A percentile compares a stretch with the other conserved stretches of the same genome.
phyloP scores from a whole-genome alignment of 1,284 basidiomycete species.

The Austroboletus niveus region DNA sequence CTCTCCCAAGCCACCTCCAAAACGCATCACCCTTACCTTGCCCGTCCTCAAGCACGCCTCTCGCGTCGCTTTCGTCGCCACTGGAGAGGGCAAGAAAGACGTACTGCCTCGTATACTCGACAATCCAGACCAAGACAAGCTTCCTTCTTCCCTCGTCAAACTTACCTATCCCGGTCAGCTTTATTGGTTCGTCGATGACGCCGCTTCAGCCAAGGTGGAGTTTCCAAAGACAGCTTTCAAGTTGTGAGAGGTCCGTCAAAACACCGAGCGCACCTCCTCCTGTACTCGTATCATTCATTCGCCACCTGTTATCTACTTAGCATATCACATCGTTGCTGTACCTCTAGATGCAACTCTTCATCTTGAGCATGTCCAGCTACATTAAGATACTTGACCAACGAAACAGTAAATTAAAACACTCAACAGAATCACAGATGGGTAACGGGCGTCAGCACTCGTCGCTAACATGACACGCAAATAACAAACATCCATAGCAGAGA shows the following conservation, averaged over 20 bases:
- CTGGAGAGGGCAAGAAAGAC: slow-evolving; percentile 84
- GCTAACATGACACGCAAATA: slow-evolving; percentile 25
- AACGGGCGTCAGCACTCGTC: slow-evolving; percentile 27
- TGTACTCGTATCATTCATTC: slow-evolving; percentile 27
- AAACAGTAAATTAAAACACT: slow-evolving; percentile 37
- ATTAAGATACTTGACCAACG: slow-evolving; percentile 23
- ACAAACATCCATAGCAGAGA: slow-evolving; percentile 27
- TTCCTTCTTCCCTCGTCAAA: slow-evolving; percentile 84
- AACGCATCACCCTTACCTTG: slow-evolving; percentile 87
- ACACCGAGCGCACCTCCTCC: slow-evolving; percentile 6
- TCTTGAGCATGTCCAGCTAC: slow-evolving; percentile 14
- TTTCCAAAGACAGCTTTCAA: slow-evolving; percentile 57
- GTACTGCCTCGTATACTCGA: slow-evolving; percentile 77
- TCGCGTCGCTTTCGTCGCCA: slow-evolving; percentile 84
- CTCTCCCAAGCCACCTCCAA: slow-evolving; percentile 91
- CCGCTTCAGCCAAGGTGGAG: slow-evolving; percentile 64
- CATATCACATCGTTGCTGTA: slow-evolving; percentile 15
- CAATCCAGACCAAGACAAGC: slow-evolving; percentile 64
- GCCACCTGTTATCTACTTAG: slow-evolving; percentile 13
- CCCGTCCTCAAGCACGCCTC: slow-evolving; percentile 92
- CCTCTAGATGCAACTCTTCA: slow-evolving; percentile 4
- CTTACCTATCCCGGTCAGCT: slow-evolving; percentile 81
- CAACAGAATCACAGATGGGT: slow-evolving; percentile 32
- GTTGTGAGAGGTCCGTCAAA: slow-evolving; percentile 35
- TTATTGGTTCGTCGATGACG: slow-evolving; percentile 90